Base-by-base conservation (phyloP, 2,329 filamentous ascomycete species). In the Aspergillus jensenii region DNA sequence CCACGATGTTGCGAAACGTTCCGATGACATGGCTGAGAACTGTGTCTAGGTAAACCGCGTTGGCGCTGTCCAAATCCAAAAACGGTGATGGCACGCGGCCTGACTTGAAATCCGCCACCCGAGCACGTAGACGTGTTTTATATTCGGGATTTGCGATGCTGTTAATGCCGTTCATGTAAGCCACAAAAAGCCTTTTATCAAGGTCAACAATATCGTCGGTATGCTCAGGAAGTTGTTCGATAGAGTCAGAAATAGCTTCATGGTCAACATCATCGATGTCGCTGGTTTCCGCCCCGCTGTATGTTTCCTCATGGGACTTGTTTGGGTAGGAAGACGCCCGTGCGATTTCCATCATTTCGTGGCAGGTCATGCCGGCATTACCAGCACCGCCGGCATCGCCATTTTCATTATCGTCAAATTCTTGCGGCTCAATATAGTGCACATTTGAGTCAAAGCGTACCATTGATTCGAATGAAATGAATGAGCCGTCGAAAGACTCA, bases 141-240 rank as follows among this genome's bases (percentile, higher is more conserved):
- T 76, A 77, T 45, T 68, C 65, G n/a, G 64, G 60, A 27, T 70
- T 65, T 15, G 67, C 59, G 37, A 74, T 69, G 2, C 71, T 74
- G 35, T 72, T 71, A n/a, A 78, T 73, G 15, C 74, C 75, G 49
- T 77, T 77, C 63, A 78, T 74, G 61, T 75, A 76, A 11, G 75
- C 76, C 23, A 71, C 62, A 52, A 78, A 76, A 6, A 76, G 64
- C 27, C 68, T 66, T 43, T 71, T 72, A 55, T 78, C 76, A 21
- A 76, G 60, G 25, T 76, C 74, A 17, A 77, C 56, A 33, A 68
- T 65, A 54, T 78, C 76, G 27, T 63, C 66, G 6, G 72, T 63
- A 58, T 75, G 71, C 44, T 77, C 73, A 14, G 71, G 68, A 44
- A 65, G 52, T 43, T 67, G 64, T 23, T 59, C 63, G 23, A 65